phyloP scores from a whole-genome alignment of 768 basidiomycete genomes.

The Mrakia frigida region DNA sequence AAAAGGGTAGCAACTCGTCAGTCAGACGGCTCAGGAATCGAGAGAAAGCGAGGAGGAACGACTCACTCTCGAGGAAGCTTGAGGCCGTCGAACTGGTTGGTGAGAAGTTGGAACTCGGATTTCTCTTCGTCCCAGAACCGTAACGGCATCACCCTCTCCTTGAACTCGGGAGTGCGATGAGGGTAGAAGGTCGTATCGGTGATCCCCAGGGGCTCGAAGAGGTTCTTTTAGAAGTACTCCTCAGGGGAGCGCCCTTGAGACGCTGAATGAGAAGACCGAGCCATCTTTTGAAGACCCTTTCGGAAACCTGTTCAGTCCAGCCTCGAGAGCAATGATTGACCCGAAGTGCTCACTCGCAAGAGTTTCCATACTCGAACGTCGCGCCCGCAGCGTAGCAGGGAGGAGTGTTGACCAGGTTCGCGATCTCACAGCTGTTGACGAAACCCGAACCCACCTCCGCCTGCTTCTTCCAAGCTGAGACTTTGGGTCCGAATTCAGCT shows the following conservation, averaged over 20 bases:
- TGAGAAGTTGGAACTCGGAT: constrained; percentile 34
- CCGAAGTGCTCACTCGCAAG: constrained; percentile 33
- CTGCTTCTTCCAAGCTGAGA: constrained; percentile 36
- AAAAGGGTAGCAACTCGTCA: background rate
- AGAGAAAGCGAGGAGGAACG: background rate
- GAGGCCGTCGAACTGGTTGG: constrained; percentile 32
- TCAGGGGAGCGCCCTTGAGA: constrained; percentile 38
- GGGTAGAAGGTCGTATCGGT: constrained; percentile 38
- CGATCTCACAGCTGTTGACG: constrained; percentile 40
- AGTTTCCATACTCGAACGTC: constrained; percentile 39
- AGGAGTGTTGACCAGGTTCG: constrained; percentile 40
- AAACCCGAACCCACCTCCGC: constrained; percentile 31
- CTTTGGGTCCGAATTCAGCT: constrained; percentile 35
- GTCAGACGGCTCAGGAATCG: background rate
- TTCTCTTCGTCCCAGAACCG: constrained; percentile 25
- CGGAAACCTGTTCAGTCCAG: constrained; percentile 33
- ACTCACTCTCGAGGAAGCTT: constrained; percentile 39
- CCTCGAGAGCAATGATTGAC: constrained; percentile 20
- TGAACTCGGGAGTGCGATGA: constrained; percentile 29
- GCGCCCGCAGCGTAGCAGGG: constrained; percentile 35
- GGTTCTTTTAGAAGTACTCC: constrained; percentile 39
- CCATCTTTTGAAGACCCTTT: constrained; percentile 36
- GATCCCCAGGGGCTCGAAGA: constrained; percentile 42
- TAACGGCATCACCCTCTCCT: constrained; percentile 34
- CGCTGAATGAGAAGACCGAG: constrained; percentile 31